phyloP scores from a whole-genome alignment of 164 flowering plant species.

The Magnolia sinica region DNA sequence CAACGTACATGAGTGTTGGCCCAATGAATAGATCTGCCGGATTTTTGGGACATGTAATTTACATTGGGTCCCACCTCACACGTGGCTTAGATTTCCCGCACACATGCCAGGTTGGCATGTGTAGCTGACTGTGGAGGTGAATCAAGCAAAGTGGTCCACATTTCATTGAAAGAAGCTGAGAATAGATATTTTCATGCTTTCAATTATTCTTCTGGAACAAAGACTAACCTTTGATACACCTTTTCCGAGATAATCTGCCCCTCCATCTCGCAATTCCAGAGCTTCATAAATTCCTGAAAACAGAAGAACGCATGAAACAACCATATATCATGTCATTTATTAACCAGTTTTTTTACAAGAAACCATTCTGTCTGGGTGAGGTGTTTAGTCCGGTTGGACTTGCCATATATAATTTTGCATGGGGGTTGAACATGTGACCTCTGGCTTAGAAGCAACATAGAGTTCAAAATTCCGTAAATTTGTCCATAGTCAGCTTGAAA shows the following conservation, averaged over 20 bases:
- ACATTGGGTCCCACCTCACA: neutral
- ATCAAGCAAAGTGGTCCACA: neutral
- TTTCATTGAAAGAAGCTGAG: neutral
- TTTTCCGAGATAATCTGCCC: slow-evolving; percentile 10
- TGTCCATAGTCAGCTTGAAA: too few species aligned
- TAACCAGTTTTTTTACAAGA: neutral
- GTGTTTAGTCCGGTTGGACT: neutral
- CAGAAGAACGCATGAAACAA: neutral
- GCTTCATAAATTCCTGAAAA: slow-evolving; percentile 8
- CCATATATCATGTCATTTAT: neutral
- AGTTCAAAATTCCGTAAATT: neutral
- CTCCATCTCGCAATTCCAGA: slow-evolving; percentile 8
- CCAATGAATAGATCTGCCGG: too few species aligned
- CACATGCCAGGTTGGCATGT: neutral
- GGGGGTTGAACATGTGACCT: neutral
- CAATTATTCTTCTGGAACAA: neutral
- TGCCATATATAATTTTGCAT: neutral
- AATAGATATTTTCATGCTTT: neutral
- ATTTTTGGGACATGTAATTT: neutral
- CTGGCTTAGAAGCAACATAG: neutral
- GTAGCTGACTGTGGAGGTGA: neutral
- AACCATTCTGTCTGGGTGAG: neutral
- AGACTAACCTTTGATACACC: slow-evolving; percentile 5
- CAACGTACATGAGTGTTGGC: too few species aligned
- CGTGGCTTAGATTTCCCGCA: neutral